A percentile compares a stretch with the other conserved stretches of the same genome.
These are phyloP conservation scores for Aspergillus thermomutatus DNA, from an alignment of 2,329 filamentous ascomycete species.

Conservation along the genomic window DNA sequence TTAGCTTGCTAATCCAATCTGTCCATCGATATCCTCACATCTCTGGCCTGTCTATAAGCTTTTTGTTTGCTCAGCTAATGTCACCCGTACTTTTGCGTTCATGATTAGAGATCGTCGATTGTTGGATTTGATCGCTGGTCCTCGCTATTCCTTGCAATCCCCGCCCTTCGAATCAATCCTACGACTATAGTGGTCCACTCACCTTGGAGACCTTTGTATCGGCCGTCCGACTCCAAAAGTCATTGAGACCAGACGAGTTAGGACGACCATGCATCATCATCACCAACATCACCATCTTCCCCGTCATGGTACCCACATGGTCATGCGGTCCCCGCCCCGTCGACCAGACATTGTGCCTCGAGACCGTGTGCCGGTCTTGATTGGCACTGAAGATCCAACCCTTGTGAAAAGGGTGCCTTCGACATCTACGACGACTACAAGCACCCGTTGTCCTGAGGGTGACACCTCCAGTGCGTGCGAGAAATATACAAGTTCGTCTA, in stretches of 20 bases:
- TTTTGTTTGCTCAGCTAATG: background rate
- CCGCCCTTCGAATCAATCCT: background rate
- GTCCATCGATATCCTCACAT: background rate
- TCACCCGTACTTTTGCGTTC: background rate
- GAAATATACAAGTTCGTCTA: slow-evolving; percentile 54
- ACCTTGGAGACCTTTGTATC: background rate
- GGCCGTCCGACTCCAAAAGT: background rate
- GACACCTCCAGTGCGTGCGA: slow-evolving; percentile 48
- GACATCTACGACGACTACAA: slow-evolving; percentile 13
- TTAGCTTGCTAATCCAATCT: background rate
- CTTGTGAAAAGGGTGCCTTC: slow-evolving; percentile 27
- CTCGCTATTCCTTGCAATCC: background rate
- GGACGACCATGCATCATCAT: slow-evolving; percentile 22
- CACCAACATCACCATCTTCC: slow-evolving; percentile 21
- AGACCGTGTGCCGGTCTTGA: slow-evolving; percentile 21
- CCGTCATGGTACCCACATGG: slow-evolving; percentile 25
- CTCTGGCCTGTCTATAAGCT: background rate
- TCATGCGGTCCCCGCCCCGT: slow-evolving; percentile 15
- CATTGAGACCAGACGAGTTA: slow-evolving; percentile 1
- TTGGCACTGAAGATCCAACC: slow-evolving; percentile 19
- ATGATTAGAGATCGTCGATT: background rate
- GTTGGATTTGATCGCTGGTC: background rate
- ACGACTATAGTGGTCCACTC: background rate
- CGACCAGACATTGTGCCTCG: slow-evolving; percentile 26
- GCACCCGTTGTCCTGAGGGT: slow-evolving; percentile 18